Percentiles rank a stretch among this genome's conserved stretches.
These are phyloP conservation scores for Tolypocladium album DNA, from an alignment of 2,329 filamentous ascomycete genomes.

Conservation along the genomic window DNA sequence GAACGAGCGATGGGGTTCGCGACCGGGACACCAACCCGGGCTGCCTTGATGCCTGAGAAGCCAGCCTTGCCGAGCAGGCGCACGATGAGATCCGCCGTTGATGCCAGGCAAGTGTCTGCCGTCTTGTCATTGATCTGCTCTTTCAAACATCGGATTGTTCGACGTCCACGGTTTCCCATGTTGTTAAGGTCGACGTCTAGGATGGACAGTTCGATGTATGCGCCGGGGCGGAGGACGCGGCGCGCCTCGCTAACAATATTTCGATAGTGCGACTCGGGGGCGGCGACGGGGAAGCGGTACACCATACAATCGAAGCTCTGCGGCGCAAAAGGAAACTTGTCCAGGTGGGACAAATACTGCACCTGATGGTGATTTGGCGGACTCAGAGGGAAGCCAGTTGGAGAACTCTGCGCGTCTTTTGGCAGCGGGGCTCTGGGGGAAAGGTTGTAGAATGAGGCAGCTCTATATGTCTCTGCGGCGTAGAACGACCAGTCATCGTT, in stretches of 20 bases:
- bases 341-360: slow-evolving; percentile 49
- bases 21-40: slow-evolving; percentile 68
- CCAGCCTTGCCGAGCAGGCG: slow-evolving; percentile 57
- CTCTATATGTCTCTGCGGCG: slow-evolving; percentile 68
- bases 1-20: slow-evolving; percentile 37
- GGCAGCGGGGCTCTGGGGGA: slow-evolving; percentile 45
- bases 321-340: slow-evolving; percentile 63
- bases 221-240: slow-evolving; percentile 66
- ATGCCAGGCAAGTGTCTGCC: slow-evolving; percentile 48
- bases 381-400: slow-evolving; percentile 39
- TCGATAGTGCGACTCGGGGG: slow-evolving; percentile 57
- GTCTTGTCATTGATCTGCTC: slow-evolving; percentile 54
- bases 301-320: slow-evolving; percentile 69
- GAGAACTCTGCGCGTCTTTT: slow-evolving; percentile 28
- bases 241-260: slow-evolving; percentile 66
- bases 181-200: slow-evolving; percentile 74
- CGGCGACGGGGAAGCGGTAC: slow-evolving; percentile 63
- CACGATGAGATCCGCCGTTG: slow-evolving; percentile 50
- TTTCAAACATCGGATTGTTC: slow-evolving; percentile 60
- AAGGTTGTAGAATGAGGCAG: slow-evolving; percentile 67
- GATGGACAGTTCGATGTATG: slow-evolving; percentile 68
- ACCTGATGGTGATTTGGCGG: slow-evolving; percentile 68
- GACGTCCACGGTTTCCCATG: slow-evolving; percentile 63
- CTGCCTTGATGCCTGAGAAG: slow-evolving; percentile 63
- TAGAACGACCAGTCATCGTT: slow-evolving; percentile 86